phyloP scores from a whole-genome alignment of 2,329 filamentous ascomycete species.

The Fusarium hainanense region DNA sequence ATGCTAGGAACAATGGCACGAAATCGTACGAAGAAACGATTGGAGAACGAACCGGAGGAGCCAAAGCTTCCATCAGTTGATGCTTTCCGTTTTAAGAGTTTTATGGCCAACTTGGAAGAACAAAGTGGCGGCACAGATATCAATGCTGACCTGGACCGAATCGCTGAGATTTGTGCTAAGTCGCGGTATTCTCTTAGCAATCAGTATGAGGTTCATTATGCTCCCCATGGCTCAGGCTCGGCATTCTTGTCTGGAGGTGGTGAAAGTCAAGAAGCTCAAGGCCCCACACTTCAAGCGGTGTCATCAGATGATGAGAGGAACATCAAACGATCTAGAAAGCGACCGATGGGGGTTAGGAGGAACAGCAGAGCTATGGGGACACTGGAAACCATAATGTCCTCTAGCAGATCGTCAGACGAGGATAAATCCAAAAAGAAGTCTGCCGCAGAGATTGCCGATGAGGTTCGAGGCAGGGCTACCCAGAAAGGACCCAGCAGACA shows the following conservation, averaged over 20 bases:
- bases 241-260: constrained; percentile 55
- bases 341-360: constrained; percentile 56
- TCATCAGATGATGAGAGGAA: constrained; percentile 66
- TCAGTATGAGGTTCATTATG: constrained; percentile 73
- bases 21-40: constrained; percentile 54
- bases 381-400: constrained; percentile 74
- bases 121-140: constrained; percentile 59
- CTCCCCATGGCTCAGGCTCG: constrained; percentile 69
- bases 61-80: constrained; percentile 69
- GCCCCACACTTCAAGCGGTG: constrained; percentile 68
- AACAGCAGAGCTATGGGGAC: constrained; percentile 69
- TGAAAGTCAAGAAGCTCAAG: constrained; percentile 51
- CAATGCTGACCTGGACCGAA: constrained; percentile 69
- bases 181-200: constrained; percentile 74
- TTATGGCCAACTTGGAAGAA: constrained; percentile 67
- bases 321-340: constrained; percentile 52
- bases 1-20: constrained; percentile 58
- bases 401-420: constrained; percentile 72
- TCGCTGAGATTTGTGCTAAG: constrained; percentile 74
- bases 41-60: constrained; percentile 47
- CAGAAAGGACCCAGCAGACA: constrained; percentile 51
- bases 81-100: constrained; percentile 73
- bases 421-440: constrained; percentile 70
- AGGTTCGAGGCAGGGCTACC: constrained; percentile 62
- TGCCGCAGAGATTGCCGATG: constrained; percentile 65